Evolutionary conservation across 2,329 filamentous ascomycete genomes (phyloP).

Genomic region (Hymenoscyphus fructigenus): DNA sequence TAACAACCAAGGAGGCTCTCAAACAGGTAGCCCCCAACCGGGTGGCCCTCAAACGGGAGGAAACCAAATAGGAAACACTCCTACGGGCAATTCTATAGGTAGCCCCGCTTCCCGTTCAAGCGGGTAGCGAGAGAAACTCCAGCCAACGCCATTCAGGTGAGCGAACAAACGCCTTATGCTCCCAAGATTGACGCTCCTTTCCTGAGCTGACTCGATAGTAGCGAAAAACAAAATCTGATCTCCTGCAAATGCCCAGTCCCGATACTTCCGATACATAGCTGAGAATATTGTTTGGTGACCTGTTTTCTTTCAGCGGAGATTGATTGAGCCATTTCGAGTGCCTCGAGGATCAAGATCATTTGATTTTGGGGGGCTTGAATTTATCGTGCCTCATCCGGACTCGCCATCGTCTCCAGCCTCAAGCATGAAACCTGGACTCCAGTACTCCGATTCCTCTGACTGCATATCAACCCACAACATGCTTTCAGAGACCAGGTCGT

Average conservation of each 20-base stretch:
- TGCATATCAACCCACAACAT: constrained; percentile 94
- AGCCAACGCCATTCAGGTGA: neutral
- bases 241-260: neutral
- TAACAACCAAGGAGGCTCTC: neutral
- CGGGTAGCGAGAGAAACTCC: neutral
- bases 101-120: neutral
- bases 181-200: neutral
- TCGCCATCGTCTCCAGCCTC: constrained; percentile 26
- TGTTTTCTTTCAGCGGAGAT: neutral
- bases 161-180: neutral
- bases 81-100: neutral
- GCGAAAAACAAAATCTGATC: neutral
- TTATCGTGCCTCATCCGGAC: neutral
- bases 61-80: neutral
- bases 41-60: neutral
- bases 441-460: constrained; percentile 84
- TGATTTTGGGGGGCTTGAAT: neutral
- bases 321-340: neutral
- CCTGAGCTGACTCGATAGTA: neutral
- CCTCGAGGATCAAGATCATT: neutral
- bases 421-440: constrained; percentile 75
- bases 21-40: no score
- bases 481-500: constrained; percentile 84
- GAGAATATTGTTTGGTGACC: neutral
- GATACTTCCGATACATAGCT: neutral